Evolutionary conservation across 2,329 filamentous ascomycete genomes (phyloP), one percentile per base, ranked within the genome.

Genomic region (Leptographium flavum): DNA sequence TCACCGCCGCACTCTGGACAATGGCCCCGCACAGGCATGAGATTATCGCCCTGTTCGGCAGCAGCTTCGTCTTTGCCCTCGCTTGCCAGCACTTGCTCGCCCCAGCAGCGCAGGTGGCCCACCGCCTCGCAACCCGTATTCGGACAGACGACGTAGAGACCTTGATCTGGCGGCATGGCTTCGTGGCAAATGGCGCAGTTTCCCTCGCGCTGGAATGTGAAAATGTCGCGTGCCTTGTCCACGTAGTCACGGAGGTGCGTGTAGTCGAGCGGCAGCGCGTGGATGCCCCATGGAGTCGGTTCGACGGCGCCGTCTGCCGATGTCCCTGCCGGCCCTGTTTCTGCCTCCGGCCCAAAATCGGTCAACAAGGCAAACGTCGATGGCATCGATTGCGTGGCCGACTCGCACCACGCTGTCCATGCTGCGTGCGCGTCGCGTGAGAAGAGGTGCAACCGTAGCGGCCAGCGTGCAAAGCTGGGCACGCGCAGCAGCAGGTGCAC

Each of bases 381-480:
- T 21, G 69, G 64, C 13, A 78, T 53, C 27, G 65, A 57, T 41
- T 70, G 67, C 41, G 68, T 60, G 3, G 71, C 67, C 2, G 68
- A 60, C 3, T 66, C 61, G 38, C 69, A 70, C 68, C 74, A 79
- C 41, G 61, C 67, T 17, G 69, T 58, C 90, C 90, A 96, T 1
- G 73, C 69, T 19, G 64, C 63, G 54, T 83, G 73, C 0, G 86
- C 79, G 48, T 90, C 83, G 3, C 67, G 63, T 2, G 70, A 69
- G 53, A 94, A 90, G 61, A 96, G 90, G 22, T 83, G 79, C 39
- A 95, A 58, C 44, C 74, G 74, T 44, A 98, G 67, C 19, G 90
- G 90, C 90, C 87, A 94, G 39, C 79, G 69, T 15, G 69, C 66
- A 58, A 96, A 96, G 59, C 85, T 92, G 3, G 76, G 73, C 2